A percentile compares a stretch with the other conserved stretches of the same genome.
Conservation (phyloP, 1,139 yeast genomes). For the Lodderomyces beijingensis region DNA sequence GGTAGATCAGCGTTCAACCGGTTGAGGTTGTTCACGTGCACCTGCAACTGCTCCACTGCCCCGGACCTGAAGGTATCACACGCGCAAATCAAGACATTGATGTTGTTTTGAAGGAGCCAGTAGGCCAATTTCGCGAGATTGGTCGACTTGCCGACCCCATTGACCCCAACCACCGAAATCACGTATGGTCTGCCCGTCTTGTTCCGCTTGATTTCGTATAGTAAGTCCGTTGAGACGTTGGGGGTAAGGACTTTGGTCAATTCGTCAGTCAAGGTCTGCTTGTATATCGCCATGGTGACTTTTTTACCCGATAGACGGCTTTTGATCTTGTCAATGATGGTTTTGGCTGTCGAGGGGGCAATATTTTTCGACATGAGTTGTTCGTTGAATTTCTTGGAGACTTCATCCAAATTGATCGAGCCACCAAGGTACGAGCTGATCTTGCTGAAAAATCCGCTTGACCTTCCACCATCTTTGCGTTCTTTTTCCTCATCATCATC, state of each 20-base stretch:
- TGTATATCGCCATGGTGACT: conserved; percentile 30
- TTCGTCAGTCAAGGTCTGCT: conserved; percentile 68
- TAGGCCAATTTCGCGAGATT: conserved; percentile 91
- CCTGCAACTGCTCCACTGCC: conserved; percentile 94
- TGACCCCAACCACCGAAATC: conserved; percentile 94
- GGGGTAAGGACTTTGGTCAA: conserved; percentile 85
- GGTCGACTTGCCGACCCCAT: conserved; percentile 97
- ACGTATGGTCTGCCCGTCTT: conserved; percentile 66
- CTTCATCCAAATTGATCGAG: conserved; percentile 32
- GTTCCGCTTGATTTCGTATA: conserved; percentile 67
- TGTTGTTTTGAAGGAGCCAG: conserved; percentile 88
- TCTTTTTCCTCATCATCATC: conserved; percentile 24
- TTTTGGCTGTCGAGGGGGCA: conserved; percentile 38
- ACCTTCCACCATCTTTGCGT: conserved; percentile 12
- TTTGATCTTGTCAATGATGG: conserved; percentile 35
- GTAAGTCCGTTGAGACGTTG: conserved; percentile 80
- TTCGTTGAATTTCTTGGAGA: conserved; percentile 40
- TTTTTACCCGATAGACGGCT: conserved; percentile 25
- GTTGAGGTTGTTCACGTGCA: conserved; percentile 82
- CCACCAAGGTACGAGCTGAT: conserved; percentile 39
- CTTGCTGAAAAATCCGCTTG: conserved; percentile 31
- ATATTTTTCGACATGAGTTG: conserved; percentile 43
- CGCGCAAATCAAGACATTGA: conserved; percentile 86
- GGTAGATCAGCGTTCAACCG: conserved; percentile 34
- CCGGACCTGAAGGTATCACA: conserved; percentile 98